These are phyloP conservation scores for Tuctoria greenei DNA, from an alignment of 176 grass and related monocot genomes.

Conservation along the genomic window DNA sequence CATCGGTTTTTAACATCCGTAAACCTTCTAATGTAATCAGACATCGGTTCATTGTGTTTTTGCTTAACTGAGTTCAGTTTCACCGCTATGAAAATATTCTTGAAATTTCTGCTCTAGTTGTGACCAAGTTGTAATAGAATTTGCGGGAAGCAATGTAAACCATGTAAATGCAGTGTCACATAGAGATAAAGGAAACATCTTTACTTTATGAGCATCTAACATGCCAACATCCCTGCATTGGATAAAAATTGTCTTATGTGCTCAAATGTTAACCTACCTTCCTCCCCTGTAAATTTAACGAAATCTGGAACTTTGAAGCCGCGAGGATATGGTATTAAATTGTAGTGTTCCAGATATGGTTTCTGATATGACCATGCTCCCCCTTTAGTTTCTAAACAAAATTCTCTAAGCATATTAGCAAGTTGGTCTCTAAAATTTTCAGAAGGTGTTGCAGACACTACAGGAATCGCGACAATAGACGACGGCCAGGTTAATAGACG, in stretches of 20 bases:
- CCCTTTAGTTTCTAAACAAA: no score
- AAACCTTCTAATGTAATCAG: background rate
- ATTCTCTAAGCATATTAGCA: no score
- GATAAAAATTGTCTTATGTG: background rate
- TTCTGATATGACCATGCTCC: no score
- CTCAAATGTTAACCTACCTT: background rate
- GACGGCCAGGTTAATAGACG: no score
- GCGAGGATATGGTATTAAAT: background rate
- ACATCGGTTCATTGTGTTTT: background rate
- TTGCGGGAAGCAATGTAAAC: background rate
- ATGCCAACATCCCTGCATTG: background rate
- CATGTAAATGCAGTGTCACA: background rate
- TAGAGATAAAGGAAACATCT: no score
- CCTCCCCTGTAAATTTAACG: background rate
- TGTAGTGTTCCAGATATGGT: background rate
- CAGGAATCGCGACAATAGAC: no score
- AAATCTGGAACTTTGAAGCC: slow-evolving; percentile 21
- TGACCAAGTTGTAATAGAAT: no score
- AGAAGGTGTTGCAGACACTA: no score
- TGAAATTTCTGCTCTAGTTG: background rate
- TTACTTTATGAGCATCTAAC: background rate
- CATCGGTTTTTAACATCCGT: background rate
- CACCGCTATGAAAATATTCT: background rate
- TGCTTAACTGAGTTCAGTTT: background rate
- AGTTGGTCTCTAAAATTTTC: no score